These are phyloP conservation scores for Pyrenochaeta sp. DNA, from an alignment of 2,329 filamentous ascomycete species.

Conservation along the genomic window DNA sequence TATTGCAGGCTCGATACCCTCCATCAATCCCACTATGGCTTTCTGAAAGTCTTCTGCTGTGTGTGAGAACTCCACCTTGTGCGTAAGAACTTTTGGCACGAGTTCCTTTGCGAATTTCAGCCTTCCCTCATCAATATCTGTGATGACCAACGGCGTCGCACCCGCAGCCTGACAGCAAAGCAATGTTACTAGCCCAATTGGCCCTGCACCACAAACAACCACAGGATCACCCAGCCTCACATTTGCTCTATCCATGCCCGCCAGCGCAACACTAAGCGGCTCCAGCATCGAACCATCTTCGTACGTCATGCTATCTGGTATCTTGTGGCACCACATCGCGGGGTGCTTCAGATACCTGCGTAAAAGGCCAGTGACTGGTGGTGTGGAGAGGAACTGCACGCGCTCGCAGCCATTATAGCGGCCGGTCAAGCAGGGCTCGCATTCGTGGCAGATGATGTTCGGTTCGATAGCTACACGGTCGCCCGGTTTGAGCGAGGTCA, in stretches of 20 bases:
- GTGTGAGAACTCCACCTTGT: conserved; percentile 73
- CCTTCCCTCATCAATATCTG: conserved; percentile 89
- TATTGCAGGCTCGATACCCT: conserved; percentile 79
- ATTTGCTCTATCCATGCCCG: conserved; percentile 83
- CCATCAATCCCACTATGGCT: conserved; percentile 72
- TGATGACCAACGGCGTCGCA: conserved; percentile 89
- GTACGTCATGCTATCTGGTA: conserved; percentile 83
- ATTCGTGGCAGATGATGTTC: conserved; percentile 89
- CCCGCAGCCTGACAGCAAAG: conserved; percentile 83
- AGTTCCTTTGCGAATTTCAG: conserved; percentile 85
- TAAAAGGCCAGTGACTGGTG: conserved; percentile 85
- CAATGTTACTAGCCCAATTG: conserved; percentile 89
- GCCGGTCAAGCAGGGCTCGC: conserved; percentile 89
- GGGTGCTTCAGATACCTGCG: conserved; percentile 95
- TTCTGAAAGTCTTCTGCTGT: conserved; percentile 75
- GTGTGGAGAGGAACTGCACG: conserved; percentile 88
- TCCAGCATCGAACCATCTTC: conserved; percentile 92
- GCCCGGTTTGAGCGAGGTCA: conserved; percentile 79
- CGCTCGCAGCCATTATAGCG: conserved; percentile 94
- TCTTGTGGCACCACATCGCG: conserved; percentile 95
- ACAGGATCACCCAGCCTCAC: conserved; percentile 86
- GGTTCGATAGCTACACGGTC: conserved; percentile 95
- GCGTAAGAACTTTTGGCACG: conserved; percentile 79
- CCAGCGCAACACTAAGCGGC: conserved; percentile 87
- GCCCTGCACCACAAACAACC: conserved; percentile 89